Conservation (phyloP, 441 rosid species). For the Populus hybrid region DNA sequence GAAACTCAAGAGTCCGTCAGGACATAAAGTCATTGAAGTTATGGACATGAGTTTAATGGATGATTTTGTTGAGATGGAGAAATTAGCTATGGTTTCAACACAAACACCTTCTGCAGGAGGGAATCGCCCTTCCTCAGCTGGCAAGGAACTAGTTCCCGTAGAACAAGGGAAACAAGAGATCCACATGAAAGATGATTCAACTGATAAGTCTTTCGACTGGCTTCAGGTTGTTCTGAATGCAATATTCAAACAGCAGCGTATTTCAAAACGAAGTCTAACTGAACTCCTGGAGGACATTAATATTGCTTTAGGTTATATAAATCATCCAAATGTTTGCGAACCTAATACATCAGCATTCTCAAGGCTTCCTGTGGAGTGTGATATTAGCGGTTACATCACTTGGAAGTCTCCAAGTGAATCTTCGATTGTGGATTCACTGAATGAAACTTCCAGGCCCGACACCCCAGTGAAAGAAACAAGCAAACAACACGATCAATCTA, state of each 20-base stretch:
- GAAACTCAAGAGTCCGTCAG: conserved; percentile 28
- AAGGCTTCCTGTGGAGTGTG: conserved; percentile 20
- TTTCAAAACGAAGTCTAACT: conserved; percentile 47
- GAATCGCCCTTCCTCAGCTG: conserved; percentile 14
- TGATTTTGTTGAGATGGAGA: conserved; percentile 96
- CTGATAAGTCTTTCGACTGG: conserved; percentile 47
- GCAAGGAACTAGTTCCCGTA: conserved; percentile 31
- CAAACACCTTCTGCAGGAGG: conserved; percentile 29
- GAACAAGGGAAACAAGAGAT: conserved; percentile 25
- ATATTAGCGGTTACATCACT: conserved; percentile 35
- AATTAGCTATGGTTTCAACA: conserved; percentile 60
- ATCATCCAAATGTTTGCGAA: conserved; percentile 25
- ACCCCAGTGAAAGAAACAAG: conserved; percentile 15
- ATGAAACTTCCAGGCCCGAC: conserved; percentile 21
- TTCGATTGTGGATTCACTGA: conserved; percentile 14
- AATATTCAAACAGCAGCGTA: conserved; percentile 51
- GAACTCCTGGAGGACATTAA: conserved; percentile 72
- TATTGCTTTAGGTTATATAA: conserved; percentile 64
- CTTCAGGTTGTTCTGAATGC: conserved; percentile 84
- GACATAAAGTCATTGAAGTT: conserved; percentile 25
- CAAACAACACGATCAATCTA: conserved; percentile 17
- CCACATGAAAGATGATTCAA: conserved; percentile 27
- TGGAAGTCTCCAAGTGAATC: conserved; percentile 36
- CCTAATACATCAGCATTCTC: conserved; percentile 19
- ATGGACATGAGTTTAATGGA: conserved; percentile 82